Conservation (phyloP, 768 basidiomycete species). For the Podaxis sp. region DNA sequence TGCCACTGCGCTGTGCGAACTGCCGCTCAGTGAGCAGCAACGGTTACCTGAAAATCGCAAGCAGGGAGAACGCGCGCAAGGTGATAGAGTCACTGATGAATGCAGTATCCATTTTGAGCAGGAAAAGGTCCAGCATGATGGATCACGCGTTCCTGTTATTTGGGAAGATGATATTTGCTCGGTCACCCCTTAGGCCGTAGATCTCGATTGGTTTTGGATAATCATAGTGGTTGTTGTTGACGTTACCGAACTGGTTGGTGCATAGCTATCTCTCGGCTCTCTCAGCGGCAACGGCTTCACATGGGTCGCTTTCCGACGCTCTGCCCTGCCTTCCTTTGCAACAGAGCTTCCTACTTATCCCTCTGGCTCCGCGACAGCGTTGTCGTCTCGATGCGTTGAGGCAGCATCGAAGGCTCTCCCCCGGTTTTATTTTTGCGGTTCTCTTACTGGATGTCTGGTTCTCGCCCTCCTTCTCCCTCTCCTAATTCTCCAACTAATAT, state of each 20-base stretch:
- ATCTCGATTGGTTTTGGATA: constrained; percentile 12
- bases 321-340: constrained; percentile 25
- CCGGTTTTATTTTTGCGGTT: constrained; percentile 34
- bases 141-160: constrained; percentile 13
- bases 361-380: constrained; percentile 17
- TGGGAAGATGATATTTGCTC: constrained; percentile 6
- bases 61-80: background rate
- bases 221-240: constrained; percentile 11
- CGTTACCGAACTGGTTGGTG: constrained; percentile 16
- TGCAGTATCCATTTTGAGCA: background rate
- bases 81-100: constrained; percentile 1
- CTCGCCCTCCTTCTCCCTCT: constrained; percentile 44
- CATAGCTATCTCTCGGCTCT: constrained; percentile 12
- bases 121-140: constrained; percentile 4
- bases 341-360: constrained; percentile 24
- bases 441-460: constrained; percentile 48
- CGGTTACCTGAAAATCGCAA: constrained; percentile 5
- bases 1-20: constrained; percentile 10
- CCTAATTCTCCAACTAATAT: constrained; percentile 42
- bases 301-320: constrained; percentile 15
- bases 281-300: constrained; percentile 14
- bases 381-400: constrained; percentile 42
- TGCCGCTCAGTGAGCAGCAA: constrained; percentile 4
- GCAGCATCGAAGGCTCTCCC: constrained; percentile 35
- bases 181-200: constrained; percentile 5